Conservation (phyloP, 192 early-diverging fungal genomes). For the Entomortierella parvispora region DNA sequence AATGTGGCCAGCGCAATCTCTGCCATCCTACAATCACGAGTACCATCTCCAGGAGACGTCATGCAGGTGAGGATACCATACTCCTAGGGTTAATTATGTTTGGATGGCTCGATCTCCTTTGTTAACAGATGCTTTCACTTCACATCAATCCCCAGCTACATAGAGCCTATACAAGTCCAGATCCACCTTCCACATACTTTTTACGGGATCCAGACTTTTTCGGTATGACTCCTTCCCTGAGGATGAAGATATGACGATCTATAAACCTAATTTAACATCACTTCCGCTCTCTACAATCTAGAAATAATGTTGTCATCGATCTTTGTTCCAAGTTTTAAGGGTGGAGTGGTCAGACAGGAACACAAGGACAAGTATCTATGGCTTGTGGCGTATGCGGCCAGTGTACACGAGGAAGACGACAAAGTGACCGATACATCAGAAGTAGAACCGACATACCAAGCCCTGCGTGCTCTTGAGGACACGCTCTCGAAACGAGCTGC, state of each 20-base stretch:
- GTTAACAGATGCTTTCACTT: not conserved
- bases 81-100: too few species aligned
- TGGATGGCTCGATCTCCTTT: too few species aligned
- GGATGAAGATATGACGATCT: too few species aligned
- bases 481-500: constrained; percentile 53
- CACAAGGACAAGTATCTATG: constrained; percentile 64
- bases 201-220: constrained; percentile 50
- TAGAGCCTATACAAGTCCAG: constrained; percentile 50
- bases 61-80: constrained; percentile 61
- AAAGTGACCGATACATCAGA: constrained; percentile 42
- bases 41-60: constrained; percentile 66
- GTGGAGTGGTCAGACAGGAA: constrained; percentile 57
- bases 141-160: constrained; percentile 44
- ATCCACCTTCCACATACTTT: constrained; percentile 58
- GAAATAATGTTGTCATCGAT: constrained; percentile 59
- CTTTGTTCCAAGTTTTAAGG: constrained; percentile 60
- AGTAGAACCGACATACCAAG: constrained; percentile 43
- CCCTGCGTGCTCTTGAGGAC: constrained; percentile 48
- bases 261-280: too few species aligned
- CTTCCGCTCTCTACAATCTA: constrained; percentile 35
- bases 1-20: constrained; percentile 54
- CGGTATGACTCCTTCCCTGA: constrained; percentile 27
- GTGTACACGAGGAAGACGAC: constrained; percentile 51
- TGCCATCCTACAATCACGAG: constrained; percentile 50
- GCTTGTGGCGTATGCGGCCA: constrained; percentile 61